These are phyloP conservation scores for Pestalotiopsis fici DNA, from an alignment of 2,329 filamentous ascomycete species.

Conservation along the genomic window DNA sequence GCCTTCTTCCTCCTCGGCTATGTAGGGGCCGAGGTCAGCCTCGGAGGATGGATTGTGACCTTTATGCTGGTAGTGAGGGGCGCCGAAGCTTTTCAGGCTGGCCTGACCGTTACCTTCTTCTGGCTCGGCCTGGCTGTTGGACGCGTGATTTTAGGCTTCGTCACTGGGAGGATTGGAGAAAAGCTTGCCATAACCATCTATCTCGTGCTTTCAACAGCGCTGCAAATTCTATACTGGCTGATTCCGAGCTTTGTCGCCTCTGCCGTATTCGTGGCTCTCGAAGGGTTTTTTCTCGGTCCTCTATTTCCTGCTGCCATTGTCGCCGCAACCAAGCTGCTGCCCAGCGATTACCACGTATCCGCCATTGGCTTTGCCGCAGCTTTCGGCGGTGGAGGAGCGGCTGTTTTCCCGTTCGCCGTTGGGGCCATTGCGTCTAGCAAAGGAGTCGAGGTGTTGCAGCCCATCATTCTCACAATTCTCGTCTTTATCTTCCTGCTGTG, in stretches of 20 bases:
- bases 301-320: conserved; percentile 77
- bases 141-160: conserved; percentile 71
- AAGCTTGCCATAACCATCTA: conserved; percentile 66
- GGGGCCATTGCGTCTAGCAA: conserved; percentile 65
- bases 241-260: conserved; percentile 76
- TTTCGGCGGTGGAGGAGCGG: conserved; percentile 73
- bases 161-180: conserved; percentile 74
- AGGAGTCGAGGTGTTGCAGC: conserved; percentile 59
- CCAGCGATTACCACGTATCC: conserved; percentile 73
- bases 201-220: conserved; percentile 60
- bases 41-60: conserved; percentile 78
- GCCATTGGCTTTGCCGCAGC: conserved; percentile 80
- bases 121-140: conserved; percentile 83
- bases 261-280: conserved; percentile 68
- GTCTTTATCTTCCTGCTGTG: conserved; percentile 46
- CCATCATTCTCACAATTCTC: conserved; percentile 52
- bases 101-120: conserved; percentile 77
- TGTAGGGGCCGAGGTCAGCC: conserved; percentile 74
- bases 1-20: conserved; percentile 77
- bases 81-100: conserved; percentile 69
- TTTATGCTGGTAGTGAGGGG: conserved; percentile 83
- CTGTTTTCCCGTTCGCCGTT: conserved; percentile 65
- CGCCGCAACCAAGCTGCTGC: conserved; percentile 72
- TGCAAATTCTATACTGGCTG: conserved; percentile 79
- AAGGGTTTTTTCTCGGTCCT: conserved; percentile 81